A percentile compares a stretch with the other conserved stretches of the same genome.
phyloP scores from a whole-genome alignment of 495 filamentous ascomycete genomes.

The Parachaetomium inaequale region DNA sequence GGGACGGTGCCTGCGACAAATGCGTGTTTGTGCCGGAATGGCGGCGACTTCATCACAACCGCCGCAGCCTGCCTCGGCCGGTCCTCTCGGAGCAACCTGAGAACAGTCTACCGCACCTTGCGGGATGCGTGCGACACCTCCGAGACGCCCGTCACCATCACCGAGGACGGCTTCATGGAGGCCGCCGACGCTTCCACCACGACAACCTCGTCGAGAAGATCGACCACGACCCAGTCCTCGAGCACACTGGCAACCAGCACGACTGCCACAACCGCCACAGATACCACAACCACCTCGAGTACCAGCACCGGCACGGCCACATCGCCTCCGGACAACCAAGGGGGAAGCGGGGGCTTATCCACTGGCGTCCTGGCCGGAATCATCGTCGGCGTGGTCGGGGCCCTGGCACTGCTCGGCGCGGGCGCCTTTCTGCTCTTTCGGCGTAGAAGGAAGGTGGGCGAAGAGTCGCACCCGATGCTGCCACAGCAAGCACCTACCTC shows the following conservation, averaged over 20 bases:
- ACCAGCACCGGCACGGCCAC: not conserved
- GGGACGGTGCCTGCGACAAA: conserved; percentile 36
- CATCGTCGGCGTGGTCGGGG: conserved; percentile 27
- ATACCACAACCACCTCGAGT: conserved; percentile 7
- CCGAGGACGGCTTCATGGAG: conserved; percentile 33
- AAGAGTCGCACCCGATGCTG: conserved; percentile 39
- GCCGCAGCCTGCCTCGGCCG: conserved; percentile 41
- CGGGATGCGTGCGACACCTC: conserved; percentile 28
- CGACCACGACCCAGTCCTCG: conserved; percentile 4
- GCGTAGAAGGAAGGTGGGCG: conserved; percentile 19
- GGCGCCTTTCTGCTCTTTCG: conserved; percentile 27
- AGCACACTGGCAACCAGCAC: conserved; percentile 8
- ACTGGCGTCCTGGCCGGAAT: conserved; percentile 26
- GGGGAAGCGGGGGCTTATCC: conserved; percentile 18
- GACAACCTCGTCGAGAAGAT: conserved; percentile 4
- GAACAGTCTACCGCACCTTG: conserved; percentile 38
- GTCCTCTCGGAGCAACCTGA: conserved; percentile 29
- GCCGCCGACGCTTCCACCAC: conserved; percentile 26
- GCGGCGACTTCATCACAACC: conserved; percentile 42
- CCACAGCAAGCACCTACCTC: conserved; percentile 22
- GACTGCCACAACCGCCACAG: not conserved
- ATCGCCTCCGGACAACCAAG: not conserved
- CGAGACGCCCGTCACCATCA: conserved; percentile 29
- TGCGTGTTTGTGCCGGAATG: conserved; percentile 43
- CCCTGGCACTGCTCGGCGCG: conserved; percentile 21